These are phyloP conservation scores for Mycena indigotica DNA, from an alignment of 768 basidiomycete genomes.

Conservation along the genomic window DNA sequence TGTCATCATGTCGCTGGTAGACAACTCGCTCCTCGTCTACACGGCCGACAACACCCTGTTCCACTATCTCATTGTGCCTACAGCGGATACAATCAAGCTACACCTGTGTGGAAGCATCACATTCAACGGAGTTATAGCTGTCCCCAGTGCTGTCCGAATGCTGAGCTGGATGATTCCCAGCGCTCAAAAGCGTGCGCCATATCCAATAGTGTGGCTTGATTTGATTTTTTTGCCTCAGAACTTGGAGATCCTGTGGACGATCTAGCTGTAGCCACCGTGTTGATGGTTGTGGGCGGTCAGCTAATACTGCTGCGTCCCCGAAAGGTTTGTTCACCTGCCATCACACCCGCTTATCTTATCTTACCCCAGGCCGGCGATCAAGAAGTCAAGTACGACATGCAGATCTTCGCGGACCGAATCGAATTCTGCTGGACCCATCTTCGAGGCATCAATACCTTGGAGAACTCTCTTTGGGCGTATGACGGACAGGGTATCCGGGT, in stretches of 20 bases:
- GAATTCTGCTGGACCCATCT: conserved; percentile 99
- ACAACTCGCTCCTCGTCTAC: conserved; percentile 93
- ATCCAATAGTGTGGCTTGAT: conserved; percentile 14
- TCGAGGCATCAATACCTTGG: conserved; percentile 86
- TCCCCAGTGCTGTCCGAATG: conserved; percentile 81
- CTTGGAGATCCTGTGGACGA: conserved; percentile 94
- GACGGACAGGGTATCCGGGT: conserved; percentile 88
- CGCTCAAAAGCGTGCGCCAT: conserved; percentile 85
- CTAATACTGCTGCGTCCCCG: conserved; percentile 87
- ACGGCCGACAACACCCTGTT: conserved; percentile 91
- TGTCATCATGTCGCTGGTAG: conserved; percentile 86
- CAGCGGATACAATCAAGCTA: conserved; percentile 78
- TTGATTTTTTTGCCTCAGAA: conserved; percentile 47
- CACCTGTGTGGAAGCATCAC: conserved; percentile 94
- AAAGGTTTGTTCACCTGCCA: conserved; percentile 60
- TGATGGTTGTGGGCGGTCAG: conserved; percentile 94
- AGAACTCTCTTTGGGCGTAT: conserved; percentile 98
- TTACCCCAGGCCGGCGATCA: conserved; percentile 66
- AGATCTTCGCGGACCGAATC: conserved; percentile 93
- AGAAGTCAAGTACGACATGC: conserved; percentile 96
- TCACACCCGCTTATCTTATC: not conserved
- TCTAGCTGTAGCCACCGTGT: conserved; percentile 88
- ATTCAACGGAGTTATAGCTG: conserved; percentile 86
- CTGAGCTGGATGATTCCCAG: conserved; percentile 97
- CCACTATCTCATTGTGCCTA: conserved; percentile 90